Conservation (phyloP, 768 basidiomycete species). For the Hygrocybe coccinea region DNA sequence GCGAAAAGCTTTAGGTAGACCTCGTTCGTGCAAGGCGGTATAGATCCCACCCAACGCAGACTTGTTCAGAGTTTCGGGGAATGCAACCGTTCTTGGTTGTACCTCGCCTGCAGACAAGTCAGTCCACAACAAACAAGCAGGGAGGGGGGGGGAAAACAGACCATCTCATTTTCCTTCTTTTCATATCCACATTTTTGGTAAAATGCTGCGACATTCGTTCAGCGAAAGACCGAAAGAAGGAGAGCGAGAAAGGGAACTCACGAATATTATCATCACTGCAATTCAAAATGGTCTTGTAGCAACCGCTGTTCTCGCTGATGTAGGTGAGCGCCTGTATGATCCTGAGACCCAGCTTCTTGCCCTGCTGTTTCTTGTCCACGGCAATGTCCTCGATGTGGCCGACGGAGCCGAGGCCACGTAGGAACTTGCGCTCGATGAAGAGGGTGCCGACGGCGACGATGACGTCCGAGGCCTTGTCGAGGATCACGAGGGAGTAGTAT, state of each 20-base stretch:
- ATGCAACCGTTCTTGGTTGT: slow-evolving; percentile 44
- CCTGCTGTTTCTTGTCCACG: slow-evolving; percentile 82
- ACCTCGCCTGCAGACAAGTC: slow-evolving; percentile 46
- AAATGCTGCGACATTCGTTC: slow-evolving; percentile 57
- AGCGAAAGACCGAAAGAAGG: slow-evolving; percentile 10
- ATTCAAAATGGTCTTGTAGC: slow-evolving; percentile 98
- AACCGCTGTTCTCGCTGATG: slow-evolving; percentile 73
- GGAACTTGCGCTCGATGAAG: slow-evolving; percentile 92
- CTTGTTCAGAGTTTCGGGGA: slow-evolving; percentile 33
- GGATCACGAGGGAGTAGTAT: slow-evolving; percentile 83
- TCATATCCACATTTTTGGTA: slow-evolving; percentile 93
- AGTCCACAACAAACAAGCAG: background rate
- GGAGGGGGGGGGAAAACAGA: too few species aligned
- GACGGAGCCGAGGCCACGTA: slow-evolving; percentile 75
- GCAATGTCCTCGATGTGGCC: slow-evolving; percentile 99
- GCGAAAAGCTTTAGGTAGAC: too few species aligned
- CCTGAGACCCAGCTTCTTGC: slow-evolving; percentile 83
- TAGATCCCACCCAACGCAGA: background rate
- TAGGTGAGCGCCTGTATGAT: slow-evolving; percentile 82
- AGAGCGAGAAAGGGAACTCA: slow-evolving; percentile 42
- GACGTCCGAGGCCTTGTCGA: slow-evolving; percentile 65
- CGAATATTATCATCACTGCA: slow-evolving; percentile 89
- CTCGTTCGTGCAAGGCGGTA: background rate
- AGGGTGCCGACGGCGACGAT: slow-evolving; percentile 82
- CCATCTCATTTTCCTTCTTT: slow-evolving; percentile 95